phyloP scores from a whole-genome alignment of 2,329 filamentous ascomycete genomes.

The Lasiodiplodia citricola region DNA sequence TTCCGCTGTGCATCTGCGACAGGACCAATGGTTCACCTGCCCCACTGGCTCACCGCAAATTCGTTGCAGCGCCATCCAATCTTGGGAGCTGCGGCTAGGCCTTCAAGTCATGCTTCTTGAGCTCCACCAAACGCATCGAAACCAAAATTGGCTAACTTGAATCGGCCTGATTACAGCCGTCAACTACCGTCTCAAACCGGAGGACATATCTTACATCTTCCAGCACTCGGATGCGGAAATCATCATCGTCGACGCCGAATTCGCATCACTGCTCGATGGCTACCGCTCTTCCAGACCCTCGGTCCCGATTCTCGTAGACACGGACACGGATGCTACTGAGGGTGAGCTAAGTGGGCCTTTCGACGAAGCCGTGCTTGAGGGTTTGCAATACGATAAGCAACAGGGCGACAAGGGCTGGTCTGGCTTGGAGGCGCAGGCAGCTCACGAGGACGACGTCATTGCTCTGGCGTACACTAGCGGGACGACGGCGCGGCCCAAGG shows the following conservation, averaged over 20 bases:
- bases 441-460: constrained; percentile 79
- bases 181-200: constrained; percentile 77
- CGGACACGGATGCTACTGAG: constrained; percentile 79
- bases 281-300: constrained; percentile 67
- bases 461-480: constrained; percentile 94
- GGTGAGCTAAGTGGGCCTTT: constrained; percentile 79
- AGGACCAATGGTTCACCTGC: not conserved
- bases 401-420: constrained; percentile 75
- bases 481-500: constrained; percentile 90
- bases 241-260: constrained; percentile 88
- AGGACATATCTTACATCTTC: constrained; percentile 91
- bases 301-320: constrained; percentile 78
- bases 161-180: constrained; percentile 50
- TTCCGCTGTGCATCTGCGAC: not conserved
- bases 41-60: not conserved
- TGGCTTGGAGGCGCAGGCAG: constrained; percentile 71
- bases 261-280: constrained; percentile 68
- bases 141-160: not conserved
- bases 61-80: not conserved
- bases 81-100: no score
- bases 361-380: constrained; percentile 82
- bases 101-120: not conserved
- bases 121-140: not conserved
- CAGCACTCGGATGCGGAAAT: constrained; percentile 83
- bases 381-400: constrained; percentile 72